A percentile compares a stretch with the other conserved stretches of the same genome.
Evolutionary conservation across 495 filamentous ascomycete genomes (phyloP).

Genomic region (Aspergillus saccharolyticus): DNA sequence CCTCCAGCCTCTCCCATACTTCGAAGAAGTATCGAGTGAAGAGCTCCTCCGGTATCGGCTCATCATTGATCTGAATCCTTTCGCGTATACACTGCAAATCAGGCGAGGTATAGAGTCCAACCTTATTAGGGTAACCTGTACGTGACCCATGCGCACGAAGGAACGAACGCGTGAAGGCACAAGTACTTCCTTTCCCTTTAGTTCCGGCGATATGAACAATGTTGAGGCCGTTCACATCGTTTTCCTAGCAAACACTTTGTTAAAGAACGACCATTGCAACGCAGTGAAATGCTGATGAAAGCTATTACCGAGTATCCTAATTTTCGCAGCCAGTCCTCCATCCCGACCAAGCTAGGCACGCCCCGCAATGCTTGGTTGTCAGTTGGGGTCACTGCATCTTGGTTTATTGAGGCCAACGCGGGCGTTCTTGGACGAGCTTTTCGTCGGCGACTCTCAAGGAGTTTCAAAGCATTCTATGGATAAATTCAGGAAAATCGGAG

Average conservation of each 20-base stretch:
- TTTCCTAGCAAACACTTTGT: conserved; percentile 12
- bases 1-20: conserved; percentile 54
- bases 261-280: neutral
- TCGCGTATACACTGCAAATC: conserved; percentile 59
- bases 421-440: conserved; percentile 4
- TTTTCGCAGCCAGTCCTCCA: conserved; percentile 21
- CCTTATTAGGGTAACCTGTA: conserved; percentile 34
- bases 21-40: conserved; percentile 64
- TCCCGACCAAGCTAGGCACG: conserved; percentile 21
- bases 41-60: conserved; percentile 40
- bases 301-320: conserved; percentile 27
- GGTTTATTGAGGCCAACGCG: neutral
- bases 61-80: conserved; percentile 57
- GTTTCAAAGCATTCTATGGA: conserved; percentile 8
- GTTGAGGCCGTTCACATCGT: conserved; percentile 30
- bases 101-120: conserved; percentile 65
- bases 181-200: conserved; percentile 51
- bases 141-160: conserved; percentile 27
- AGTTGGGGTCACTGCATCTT: neutral
- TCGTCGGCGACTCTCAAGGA: conserved; percentile 5
- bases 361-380: neutral
- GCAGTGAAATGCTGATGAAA: neutral
- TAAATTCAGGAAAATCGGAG: neutral
- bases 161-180: conserved; percentile 40
- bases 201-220: conserved; percentile 47